Evolutionary conservation across 148 eudicot genomes (phyloP), one percentile per base, ranked within the genome.

Genomic region (Heliamphora exappendiculata): DNA sequence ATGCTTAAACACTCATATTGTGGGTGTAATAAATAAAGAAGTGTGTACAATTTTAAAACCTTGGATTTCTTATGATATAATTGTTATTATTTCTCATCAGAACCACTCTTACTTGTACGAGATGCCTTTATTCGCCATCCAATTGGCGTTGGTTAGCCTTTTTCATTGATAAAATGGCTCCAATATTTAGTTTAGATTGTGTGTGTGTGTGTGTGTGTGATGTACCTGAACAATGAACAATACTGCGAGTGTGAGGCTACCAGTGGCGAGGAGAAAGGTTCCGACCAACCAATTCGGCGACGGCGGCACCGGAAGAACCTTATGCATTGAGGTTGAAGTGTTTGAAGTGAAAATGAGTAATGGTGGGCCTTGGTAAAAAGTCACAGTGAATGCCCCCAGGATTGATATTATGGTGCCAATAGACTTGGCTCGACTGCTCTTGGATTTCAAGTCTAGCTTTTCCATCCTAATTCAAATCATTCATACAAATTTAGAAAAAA

Each of bases 391-490:
- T 22, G 87, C 89, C 12, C 89, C 89, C 16, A 60, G 45, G 26
- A 86, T 80, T 26, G 85, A 86, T 7, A 84, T 50, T 58, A 84
- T 4, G 62, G 89, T 86, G 72, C 89, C 89, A 12, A 78, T 44
- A 5, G 62, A 49, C 67, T 86, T 86, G 47, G 77, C 76, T 17
- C 65, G 51, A 49, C 84, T 86, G 47, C 84, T 86, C 8, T 65
- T 68, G 31, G 60, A 78, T 78, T 83, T 84, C 19, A 80, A 22
- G 71, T 84, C 77, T 33, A 86, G 53, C 17, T 31, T 80, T 67
- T 86, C 89, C 89, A 84, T 84, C 82, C 89, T 86, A 36, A 10
- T 9, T 1, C 20, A 71, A 50, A 51, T 63, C n/a, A n/a, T n/a
- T n/a, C n/a, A n/a, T n/a, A n/a, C n/a, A n/a, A n/a, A n/a, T n/a